Percentiles rank a stretch among this genome's conserved stretches.
phyloP scores from a whole-genome alignment of 176 grass and related monocot genomes.

The Phyllostachys edulis region DNA sequence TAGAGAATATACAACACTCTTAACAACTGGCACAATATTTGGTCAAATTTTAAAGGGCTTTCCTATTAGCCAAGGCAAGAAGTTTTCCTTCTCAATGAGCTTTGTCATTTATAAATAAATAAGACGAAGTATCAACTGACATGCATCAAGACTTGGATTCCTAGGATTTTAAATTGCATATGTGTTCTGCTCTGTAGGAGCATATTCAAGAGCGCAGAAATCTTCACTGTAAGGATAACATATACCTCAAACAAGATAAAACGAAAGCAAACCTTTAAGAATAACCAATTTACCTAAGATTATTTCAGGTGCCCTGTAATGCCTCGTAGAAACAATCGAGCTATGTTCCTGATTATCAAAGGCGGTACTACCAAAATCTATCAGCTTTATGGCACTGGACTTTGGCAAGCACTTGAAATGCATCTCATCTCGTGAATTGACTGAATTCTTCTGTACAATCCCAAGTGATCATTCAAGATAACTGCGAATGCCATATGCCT shows the following conservation, averaged over 20 bases:
- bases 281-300: conserved; percentile 88
- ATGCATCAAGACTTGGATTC: conserved; percentile 5
- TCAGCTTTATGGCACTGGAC: conserved; percentile 98
- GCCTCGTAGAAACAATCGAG: conserved; percentile 98
- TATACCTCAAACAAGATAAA: conserved; percentile 53
- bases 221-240: conserved; percentile 29
- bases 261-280: conserved; percentile 43
- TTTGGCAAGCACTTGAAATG: conserved; percentile 93
- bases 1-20: too few relatives aligned
- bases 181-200: conserved; percentile 17
- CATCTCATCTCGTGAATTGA: conserved; percentile 70
- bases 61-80: conserved; percentile 4
- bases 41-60: neutral
- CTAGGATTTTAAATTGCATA: conserved; percentile 9
- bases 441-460: conserved; percentile 81
- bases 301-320: conserved; percentile 99
- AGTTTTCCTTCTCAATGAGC: neutral
- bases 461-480: conserved; percentile 62
- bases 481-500: conserved; percentile 43
- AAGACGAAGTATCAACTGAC: neutral
- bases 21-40: neutral
- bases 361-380: conserved; percentile 98
- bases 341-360: conserved; percentile 79
- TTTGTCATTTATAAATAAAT: neutral
- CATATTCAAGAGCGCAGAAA: conserved; percentile 33